A percentile compares a stretch with the other conserved stretches of the same genome.
These are phyloP conservation scores for Xylariaceae sp. DNA, from an alignment of 2,329 filamentous ascomycete species.

Conservation along the genomic window DNA sequence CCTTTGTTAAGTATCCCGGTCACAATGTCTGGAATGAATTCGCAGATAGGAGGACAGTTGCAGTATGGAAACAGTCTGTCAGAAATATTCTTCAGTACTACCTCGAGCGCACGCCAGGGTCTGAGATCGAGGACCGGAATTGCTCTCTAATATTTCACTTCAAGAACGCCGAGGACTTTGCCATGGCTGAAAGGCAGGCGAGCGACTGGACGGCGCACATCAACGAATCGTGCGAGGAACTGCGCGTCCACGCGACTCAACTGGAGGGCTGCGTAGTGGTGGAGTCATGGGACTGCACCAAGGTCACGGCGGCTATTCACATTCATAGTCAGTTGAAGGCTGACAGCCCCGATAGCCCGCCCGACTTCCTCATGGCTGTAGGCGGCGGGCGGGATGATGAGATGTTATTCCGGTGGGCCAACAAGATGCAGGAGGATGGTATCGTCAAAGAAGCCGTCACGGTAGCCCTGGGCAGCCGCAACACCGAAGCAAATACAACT, in stretches of 20 bases:
- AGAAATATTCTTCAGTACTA: slow-evolving; percentile 83
- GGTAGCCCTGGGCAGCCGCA: slow-evolving; percentile 80
- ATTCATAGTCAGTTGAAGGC: slow-evolving; percentile 60
- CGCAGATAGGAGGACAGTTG: slow-evolving; percentile 65
- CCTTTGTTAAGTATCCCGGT: slow-evolving; percentile 73
- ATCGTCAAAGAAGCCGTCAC: slow-evolving; percentile 69
- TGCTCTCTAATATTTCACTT: slow-evolving; percentile 92
- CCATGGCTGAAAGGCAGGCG: slow-evolving; percentile 71
- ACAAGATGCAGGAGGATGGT: slow-evolving; percentile 60
- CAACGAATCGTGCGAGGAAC: slow-evolving; percentile 84
- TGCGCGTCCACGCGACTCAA: slow-evolving; percentile 78
- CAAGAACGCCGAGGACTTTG: slow-evolving; percentile 72
- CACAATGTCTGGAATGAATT: slow-evolving; percentile 71
- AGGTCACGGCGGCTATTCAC: slow-evolving; percentile 73
- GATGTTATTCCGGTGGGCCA: slow-evolving; percentile 91
- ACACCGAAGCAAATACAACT: slow-evolving; percentile 81
- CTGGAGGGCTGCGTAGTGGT: slow-evolving; percentile 77
- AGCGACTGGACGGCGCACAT: slow-evolving; percentile 91
- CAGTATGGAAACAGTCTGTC: slow-evolving; percentile 79
- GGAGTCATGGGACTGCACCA: slow-evolving; percentile 82
- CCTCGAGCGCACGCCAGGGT: slow-evolving; percentile 81
- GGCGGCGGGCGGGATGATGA: slow-evolving; percentile 93
- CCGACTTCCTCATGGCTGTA: slow-evolving; percentile 85
- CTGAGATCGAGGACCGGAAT: slow-evolving; percentile 83
- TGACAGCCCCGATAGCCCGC: slow-evolving; percentile 37